Base-by-base conservation (phyloP, 495 filamentous ascomycete species). In the Ramalina intermedia region DNA sequence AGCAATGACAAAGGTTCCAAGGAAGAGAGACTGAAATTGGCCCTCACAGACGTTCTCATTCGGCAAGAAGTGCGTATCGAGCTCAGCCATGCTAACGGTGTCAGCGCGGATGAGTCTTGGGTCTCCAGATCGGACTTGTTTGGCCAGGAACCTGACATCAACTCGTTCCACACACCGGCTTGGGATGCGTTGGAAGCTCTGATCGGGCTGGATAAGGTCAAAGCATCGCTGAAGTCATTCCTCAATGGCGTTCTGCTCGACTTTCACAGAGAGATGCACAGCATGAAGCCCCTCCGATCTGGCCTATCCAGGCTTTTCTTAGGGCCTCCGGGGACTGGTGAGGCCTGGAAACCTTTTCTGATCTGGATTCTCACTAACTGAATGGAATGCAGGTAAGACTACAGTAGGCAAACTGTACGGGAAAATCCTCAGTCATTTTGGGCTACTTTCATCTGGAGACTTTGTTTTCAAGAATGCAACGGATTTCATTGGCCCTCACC, bases 381-480 rank as follows among this genome's bases (percentile, higher is more conserved):
- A n/a, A n/a, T n/a, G n/a, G n/a, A n/a, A 33, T 9, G 29, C 29
- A 33, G 83, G 84, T 0, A 89, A 87, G 55, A 87, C 84, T 0
- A 74, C 81, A 0, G 79, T 89, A 0, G 84, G 81, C 0, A 84
- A 84, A 59, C 57, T 87, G 2, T 89, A 82, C 55, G 81, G 79
- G 0, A 63, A 74, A 51, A 79, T 84, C 13, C 58, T 85, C 4
- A 77, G 69, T 0, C 69, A 79, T 46, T 55, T 84, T 11, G 79
- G 79, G 0, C 45, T 79, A 29, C 59, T 85, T 3, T 33, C 29
- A 33, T 33, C 29, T 12, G 29, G 36, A 23, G 36, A 35, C 67
- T 76, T 86, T 1, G 61, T 87, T 6, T 56, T 79, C 0, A 85
- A 81, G 53, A 87, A 81, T 48, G 82, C 84, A 0, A 62, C 82